Base-by-base conservation (phyloP, 371 early-diverging fungal genomes). In the Lichtheimia corymbifera region DNA sequence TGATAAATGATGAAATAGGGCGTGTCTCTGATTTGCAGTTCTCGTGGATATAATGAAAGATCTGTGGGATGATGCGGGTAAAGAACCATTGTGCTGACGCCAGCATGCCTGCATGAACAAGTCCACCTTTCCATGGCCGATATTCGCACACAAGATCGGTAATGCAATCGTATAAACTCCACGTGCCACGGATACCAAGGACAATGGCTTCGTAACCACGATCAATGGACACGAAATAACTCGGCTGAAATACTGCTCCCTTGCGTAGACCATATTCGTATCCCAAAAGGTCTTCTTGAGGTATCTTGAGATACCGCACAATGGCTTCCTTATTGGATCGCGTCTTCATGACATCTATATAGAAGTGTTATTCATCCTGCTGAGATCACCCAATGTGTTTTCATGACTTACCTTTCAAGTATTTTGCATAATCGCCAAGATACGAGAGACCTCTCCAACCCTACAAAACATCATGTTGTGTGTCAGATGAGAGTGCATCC, bases 101-200 rank as follows among this genome's bases (percentile, higher is more conserved):
- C 64, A 88, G 70, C 80, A 93, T 88, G 7, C 94, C 93, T 40
- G 88, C 82, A 58, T 93, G 94, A 20, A 91, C 91, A 5, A 93
- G 70, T 0, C 93, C 93, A 11, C 90, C 91, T 62, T 89, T 89
- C 93, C 94, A 93, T 30, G 84, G 88, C 52, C 79, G 79, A 61
- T 93, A 94, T 60, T 93, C 92, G 62, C 93, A 93, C 2, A 89
- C 86, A 15, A 94, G 67, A 69, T 94, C 95, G 0, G 95, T 93
- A 30, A 94, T 71, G 2, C 90, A 83, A 63, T 94, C 94, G 55
- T 86, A 84, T 2, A 88, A 67, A 45, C 90, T 93, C 92, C 90
- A 86, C 1, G 92, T 92, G 15, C 94, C 94, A 18, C 94, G 85
- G 30, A 94, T 90, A 15, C 84, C 82, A 12, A 93, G 72, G 13